Evolutionary conservation across 2,329 filamentous ascomycete genomes (phyloP).

Genomic region (Diaporthe citri): DNA sequence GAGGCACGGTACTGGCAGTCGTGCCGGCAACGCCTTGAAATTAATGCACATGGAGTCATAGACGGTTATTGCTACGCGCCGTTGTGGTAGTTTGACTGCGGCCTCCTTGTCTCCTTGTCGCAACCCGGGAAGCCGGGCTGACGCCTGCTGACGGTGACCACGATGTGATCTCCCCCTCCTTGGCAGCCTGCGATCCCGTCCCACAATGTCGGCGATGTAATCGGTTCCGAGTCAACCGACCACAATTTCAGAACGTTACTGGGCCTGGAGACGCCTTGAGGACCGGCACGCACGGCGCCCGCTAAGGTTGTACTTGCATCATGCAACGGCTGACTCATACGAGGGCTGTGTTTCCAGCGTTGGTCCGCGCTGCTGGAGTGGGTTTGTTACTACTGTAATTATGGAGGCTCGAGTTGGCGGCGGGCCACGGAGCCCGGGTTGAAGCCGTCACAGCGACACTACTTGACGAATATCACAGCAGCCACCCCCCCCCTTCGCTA

Average conservation of each 20-base stretch:
- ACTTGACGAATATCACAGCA: no score
- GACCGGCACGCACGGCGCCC: conserved; percentile 5
- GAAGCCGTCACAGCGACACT: no score
- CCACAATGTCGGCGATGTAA: conserved; percentile 15
- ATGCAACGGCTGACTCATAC: conserved; percentile 14
- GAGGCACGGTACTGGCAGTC: not conserved
- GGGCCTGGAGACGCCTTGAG: not conserved
- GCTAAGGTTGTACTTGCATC: not conserved
- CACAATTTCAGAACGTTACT: not conserved
- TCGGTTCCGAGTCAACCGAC: conserved; percentile 26
- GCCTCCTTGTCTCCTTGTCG: not conserved
- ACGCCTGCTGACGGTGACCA: conserved; percentile 8
- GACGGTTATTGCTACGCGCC: not conserved
- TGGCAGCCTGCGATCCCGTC: not conserved
- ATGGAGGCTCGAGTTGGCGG: conserved; percentile 9
- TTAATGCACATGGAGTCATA: conserved; percentile 11
- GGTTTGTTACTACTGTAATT: not conserved
- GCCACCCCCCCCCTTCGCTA: no score
- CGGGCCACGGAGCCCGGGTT: conserved; percentile 23
- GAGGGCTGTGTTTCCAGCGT: conserved; percentile 13
- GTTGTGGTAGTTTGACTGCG: not conserved
- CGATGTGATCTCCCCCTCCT: not conserved
- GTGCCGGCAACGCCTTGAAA: not conserved
- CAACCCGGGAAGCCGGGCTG: not conserved
- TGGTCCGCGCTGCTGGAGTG: not conserved